Evolutionary conservation across 371 early-diverging fungal species (phyloP).

Genomic region (Apophysomyces ossiformis): DNA sequence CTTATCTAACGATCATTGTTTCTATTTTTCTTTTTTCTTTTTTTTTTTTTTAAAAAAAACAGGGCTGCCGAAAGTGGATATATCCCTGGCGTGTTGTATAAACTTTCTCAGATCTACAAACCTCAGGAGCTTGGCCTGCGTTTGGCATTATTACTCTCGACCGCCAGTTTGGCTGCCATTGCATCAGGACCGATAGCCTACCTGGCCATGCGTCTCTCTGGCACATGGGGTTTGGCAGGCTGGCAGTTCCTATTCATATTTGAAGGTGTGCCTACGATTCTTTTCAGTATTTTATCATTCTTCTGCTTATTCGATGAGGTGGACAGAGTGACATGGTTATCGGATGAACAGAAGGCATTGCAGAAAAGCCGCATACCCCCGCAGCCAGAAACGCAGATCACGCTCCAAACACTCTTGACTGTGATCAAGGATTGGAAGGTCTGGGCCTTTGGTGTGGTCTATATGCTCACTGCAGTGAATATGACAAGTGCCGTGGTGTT

Average conservation of each 20-base stretch:
- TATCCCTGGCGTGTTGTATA: slow-evolving; percentile 32
- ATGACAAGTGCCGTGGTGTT: slow-evolving; percentile 26
- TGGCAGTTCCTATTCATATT: slow-evolving; percentile 53
- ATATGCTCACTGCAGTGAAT: slow-evolving; percentile 25
- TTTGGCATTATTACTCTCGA: slow-evolving; percentile 21
- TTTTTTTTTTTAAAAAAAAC: no score
- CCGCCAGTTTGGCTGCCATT: slow-evolving; percentile 26
- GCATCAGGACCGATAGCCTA: slow-evolving; percentile 32
- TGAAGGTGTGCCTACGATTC: slow-evolving; percentile 43
- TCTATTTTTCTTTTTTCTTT: not conserved
- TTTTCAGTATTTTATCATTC: slow-evolving; percentile 37
- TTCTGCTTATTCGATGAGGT: slow-evolving; percentile 37
- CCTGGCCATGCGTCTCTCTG: slow-evolving; percentile 38
- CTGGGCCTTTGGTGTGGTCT: slow-evolving; percentile 24
- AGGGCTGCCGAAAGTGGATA: slow-evolving; percentile 36
- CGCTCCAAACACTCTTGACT: slow-evolving; percentile 14
- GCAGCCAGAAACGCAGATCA: slow-evolving; percentile 15
- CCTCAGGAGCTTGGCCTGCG: slow-evolving; percentile 25
- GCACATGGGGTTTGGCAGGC: slow-evolving; percentile 36
- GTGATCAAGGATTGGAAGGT: slow-evolving; percentile 31
- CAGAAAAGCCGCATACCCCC: slow-evolving; percentile 21
- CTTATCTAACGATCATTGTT: not conserved
- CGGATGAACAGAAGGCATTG: slow-evolving; percentile 20
- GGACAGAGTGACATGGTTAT: slow-evolving; percentile 26
- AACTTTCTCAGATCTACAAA: slow-evolving; percentile 34